Evolutionary conservation across 208 protist genomes (phyloP).

Genomic region (Tritrichomonas foetus): DNA sequence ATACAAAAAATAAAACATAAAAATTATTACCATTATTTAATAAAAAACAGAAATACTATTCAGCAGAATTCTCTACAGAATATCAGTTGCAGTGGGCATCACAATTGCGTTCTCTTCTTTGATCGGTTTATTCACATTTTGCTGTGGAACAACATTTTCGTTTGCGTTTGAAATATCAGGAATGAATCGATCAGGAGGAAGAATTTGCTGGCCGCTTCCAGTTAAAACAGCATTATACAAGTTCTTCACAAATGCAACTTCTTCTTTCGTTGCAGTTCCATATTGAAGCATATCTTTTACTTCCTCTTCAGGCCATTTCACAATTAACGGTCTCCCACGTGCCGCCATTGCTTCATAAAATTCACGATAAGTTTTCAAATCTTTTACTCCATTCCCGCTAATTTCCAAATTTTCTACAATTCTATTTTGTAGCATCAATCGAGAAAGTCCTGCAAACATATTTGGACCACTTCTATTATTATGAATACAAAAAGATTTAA

Average conservation of each 20-base stretch:
- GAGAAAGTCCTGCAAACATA: background rate
- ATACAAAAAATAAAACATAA: too few species aligned
- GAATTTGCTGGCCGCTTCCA: too few species aligned
- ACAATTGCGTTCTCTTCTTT: too few species aligned
- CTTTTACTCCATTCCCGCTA: background rate
- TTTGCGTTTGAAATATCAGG: too few species aligned
- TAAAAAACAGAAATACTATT: too few species aligned
- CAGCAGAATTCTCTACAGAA: too few species aligned
- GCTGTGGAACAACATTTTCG: too few species aligned
- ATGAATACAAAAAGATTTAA: background rate
- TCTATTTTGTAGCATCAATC: background rate
- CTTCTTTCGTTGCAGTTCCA: background rate
- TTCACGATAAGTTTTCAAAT: background rate
- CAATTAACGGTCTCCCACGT: background rate
- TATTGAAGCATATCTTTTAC: background rate
- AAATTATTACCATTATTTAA: too few species aligned
- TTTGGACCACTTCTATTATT: background rate
- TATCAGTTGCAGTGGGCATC: too few species aligned
- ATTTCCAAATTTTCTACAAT: background rate
- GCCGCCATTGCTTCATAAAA: background rate
- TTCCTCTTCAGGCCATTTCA: slow-evolving; percentile 1
- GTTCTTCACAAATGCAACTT: background rate
- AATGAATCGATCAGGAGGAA: too few species aligned
- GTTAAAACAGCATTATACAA: too few species aligned
- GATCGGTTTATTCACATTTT: too few species aligned